These are phyloP conservation scores for Cryptococcus sp. DNA, from an alignment of 1,284 basidiomycete species.

Conservation along the genomic window DNA sequence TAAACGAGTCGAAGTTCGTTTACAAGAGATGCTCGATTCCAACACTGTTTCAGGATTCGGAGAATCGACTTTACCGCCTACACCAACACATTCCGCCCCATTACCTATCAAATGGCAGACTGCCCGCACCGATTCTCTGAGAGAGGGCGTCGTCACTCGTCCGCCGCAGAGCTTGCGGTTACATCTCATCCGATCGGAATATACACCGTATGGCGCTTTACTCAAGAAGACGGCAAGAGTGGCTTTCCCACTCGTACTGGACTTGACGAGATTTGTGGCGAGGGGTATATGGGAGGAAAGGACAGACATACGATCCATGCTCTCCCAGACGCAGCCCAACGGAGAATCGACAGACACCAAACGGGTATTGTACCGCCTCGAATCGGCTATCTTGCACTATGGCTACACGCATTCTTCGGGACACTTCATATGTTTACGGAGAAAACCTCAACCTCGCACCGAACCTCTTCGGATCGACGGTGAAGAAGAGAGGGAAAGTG, in stretches of 20 bases:
- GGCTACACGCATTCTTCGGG: conserved; percentile 80
- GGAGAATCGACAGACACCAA: conserved; percentile 31
- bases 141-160: conserved; percentile 54
- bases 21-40: conserved; percentile 67
- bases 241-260: conserved; percentile 79
- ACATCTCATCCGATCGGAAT: conserved; percentile 82
- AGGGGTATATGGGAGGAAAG: conserved; percentile 45
- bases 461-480: neutral
- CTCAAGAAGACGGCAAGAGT: conserved; percentile 78
- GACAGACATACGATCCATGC: conserved; percentile 10
- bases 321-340: conserved; percentile 2
- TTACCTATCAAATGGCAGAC: conserved; percentile 44
- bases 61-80: conserved; percentile 23
- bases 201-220: conserved; percentile 66
- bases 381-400: conserved; percentile 83
- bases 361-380: conserved; percentile 72
- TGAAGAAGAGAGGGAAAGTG: neutral
- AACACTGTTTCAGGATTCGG: conserved; percentile 21
- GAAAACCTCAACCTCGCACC: conserved; percentile 61
- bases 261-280: conserved; percentile 69
- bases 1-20: conserved; percentile 61
- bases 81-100: conserved; percentile 9
- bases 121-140: conserved; percentile 35
- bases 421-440: conserved; percentile 85
- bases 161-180: conserved; percentile 79